Conservation (phyloP, 306 rosid species). For the Trifolium fragiferum region DNA sequence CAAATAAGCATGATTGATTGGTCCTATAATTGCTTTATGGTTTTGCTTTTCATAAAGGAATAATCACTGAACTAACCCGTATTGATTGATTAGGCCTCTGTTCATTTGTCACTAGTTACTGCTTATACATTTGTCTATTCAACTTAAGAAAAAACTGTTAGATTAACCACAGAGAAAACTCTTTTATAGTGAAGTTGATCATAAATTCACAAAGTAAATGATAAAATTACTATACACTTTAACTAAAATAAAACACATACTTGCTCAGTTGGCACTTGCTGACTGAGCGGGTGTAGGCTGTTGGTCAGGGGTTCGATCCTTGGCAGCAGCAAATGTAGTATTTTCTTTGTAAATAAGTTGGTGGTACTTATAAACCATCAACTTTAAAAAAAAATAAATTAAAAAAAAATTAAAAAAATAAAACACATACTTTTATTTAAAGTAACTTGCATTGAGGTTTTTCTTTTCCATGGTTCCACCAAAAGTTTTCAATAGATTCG, state of each 20-base stretch:
- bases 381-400: too few species aligned
- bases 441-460: background rate
- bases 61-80: conserved; percentile 2
- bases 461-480: background rate
- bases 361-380: too few species aligned
- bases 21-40: conserved; percentile 28
- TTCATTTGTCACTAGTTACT: background rate
- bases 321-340: too few species aligned
- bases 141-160: background rate
- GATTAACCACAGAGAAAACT: background rate
- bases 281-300: too few species aligned
- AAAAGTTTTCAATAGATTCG: conserved; percentile 21
- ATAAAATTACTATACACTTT: background rate
- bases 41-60: conserved; percentile 37
- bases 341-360: too few species aligned
- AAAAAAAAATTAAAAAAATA: too few species aligned
- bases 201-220: background rate
- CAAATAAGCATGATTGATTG: conserved; percentile 37
- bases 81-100: conserved; percentile 43
- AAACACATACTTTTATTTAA: background rate
- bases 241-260: background rate
- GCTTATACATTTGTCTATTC: background rate
- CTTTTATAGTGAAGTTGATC: background rate
- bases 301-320: too few species aligned
- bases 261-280: too few species aligned